Base-by-base conservation (phyloP, 2,329 filamentous ascomycete species). In the Xylaria arbuscula region DNA sequence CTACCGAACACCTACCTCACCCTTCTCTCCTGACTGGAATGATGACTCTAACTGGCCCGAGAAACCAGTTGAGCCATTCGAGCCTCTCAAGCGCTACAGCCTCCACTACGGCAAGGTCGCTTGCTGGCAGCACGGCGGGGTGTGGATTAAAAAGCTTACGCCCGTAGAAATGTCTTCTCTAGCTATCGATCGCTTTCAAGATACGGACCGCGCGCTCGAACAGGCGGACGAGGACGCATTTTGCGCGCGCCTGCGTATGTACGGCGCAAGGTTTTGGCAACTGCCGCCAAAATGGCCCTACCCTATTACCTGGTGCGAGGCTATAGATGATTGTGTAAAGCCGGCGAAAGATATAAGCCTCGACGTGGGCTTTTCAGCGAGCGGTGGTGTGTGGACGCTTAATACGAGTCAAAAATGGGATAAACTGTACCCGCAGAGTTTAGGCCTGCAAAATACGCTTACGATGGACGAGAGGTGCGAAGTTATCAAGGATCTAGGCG, bases 11-110 rank as follows among this genome's bases (percentile, higher is more conserved):
- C 40, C 40, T 13, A 42, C 40, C 40, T 42, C 13, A 15, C 34
- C 5, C 34, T 36, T 36, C 34, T 15, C 40, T 42, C 40, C 40
- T 42, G 10, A 11, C 40, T 42, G 13, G 13, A 17, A 42, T 13
- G 40, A 17, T 42, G 40, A 42, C 40, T 42, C 40, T 42, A 15
- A 42, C 10, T 42, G 40, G 40, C 40, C 13, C 40, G 40, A 42
- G 40, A 6, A 17, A 11, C 40, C 40, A 42, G 40, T 42, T 42
- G 13, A 17, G 40, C 40, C 40, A 42, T 42, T 42, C 40, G 40
- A 42, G 40, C 40, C 40, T 42, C 40, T 42, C 40, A 42, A 42
- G 40, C 40, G 40, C 40, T 42, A 42, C 40, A 42, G 40, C 40
- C 40, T 42, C 40, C 40, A 42, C 40, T 42, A 42, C 40, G 40